Evolutionary conservation across 805 yeast genomes (phyloP).

Genomic region (Pichia cephalocereana): DNA sequence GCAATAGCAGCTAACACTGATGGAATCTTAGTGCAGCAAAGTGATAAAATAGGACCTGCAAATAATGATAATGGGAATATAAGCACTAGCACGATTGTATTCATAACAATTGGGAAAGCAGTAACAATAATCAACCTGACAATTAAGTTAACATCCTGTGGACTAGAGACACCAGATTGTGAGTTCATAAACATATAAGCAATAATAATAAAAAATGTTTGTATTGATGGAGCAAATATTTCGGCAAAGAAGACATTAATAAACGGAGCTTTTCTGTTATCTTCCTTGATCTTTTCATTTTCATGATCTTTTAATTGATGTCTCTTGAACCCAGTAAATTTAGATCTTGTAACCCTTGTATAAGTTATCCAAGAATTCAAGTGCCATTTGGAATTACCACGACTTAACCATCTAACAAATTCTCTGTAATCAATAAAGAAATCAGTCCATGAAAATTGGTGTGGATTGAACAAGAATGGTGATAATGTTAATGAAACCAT

Average conservation of each 20-base stretch:
- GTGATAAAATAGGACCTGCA: conserved; percentile 29
- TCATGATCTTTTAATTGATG: conserved; percentile 63
- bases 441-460: conserved; percentile 39
- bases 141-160: conserved; percentile 47
- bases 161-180: conserved; percentile 65
- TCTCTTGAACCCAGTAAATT: conserved; percentile 86
- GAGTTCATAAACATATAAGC: conserved; percentile 79
- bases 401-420: conserved; percentile 60
- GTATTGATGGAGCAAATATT: conserved; percentile 59
- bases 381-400: conserved; percentile 66
- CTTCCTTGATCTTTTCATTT: conserved; percentile 26
- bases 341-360: conserved; percentile 70
- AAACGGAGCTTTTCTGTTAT: conserved; percentile 70
- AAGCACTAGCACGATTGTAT: conserved; percentile 24
- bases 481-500: conserved; percentile 36
- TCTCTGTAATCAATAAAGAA: conserved; percentile 43
- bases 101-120: conserved; percentile 39
- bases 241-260: conserved; percentile 74
- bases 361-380: conserved; percentile 73
- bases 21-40: conserved; percentile 28
- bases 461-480: conserved; percentile 47
- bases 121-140: conserved; percentile 50
- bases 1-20: conserved; percentile 32
- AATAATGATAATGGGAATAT: conserved; percentile 30
- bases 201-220: conserved; percentile 56